Evolutionary conservation across 257 asterid species (phyloP).

Genomic region (Lavandula angustifolia): DNA sequence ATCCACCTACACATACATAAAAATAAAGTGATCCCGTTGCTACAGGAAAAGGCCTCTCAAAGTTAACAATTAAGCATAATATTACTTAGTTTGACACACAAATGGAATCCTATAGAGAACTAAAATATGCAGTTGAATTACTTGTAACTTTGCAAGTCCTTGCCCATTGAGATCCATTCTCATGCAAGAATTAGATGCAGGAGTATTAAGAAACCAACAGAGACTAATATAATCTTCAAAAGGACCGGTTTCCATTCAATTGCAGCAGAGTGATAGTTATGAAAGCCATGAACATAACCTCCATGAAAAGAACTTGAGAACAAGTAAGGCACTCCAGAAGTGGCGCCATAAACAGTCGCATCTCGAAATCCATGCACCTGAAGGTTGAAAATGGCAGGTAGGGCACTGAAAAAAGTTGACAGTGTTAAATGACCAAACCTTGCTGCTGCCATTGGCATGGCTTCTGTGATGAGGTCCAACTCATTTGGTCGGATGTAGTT

Average conservation of each 20-base stretch:
- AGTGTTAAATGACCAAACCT: conserved; percentile 62
- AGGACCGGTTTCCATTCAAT: conserved; percentile 55
- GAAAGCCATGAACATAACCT: conserved; percentile 71
- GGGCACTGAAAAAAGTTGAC: conserved; percentile 59
- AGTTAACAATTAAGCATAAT: conserved; percentile 9
- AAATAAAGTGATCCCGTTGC: conserved; percentile 23
- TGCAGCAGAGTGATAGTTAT: conserved; percentile 48
- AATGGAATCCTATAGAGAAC: conserved; percentile 32
- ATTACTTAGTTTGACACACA: conserved; percentile 31
- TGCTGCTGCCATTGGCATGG: conserved; percentile 61
- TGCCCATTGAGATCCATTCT: conserved; percentile 26
- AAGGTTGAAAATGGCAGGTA: conserved; percentile 66
- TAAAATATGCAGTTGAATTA: conserved; percentile 43
- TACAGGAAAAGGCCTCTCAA: conserved; percentile 4
- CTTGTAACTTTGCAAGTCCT: conserved; percentile 15
- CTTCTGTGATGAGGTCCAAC: conserved; percentile 46
- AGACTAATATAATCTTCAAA: conserved; percentile 51
- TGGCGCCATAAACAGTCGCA: conserved; percentile 76
- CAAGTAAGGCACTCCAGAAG: conserved; percentile 70
- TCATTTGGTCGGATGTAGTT: conserved; percentile 54
- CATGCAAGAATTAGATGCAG: conserved; percentile 44
- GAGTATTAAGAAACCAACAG: conserved; percentile 49
- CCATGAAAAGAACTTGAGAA: conserved; percentile 75
- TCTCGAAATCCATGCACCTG: conserved; percentile 68
- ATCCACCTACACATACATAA: conserved; percentile 12